Conservation (phyloP, 2,329 filamentous ascomycete species). For the Xylariaceae sp. region DNA sequence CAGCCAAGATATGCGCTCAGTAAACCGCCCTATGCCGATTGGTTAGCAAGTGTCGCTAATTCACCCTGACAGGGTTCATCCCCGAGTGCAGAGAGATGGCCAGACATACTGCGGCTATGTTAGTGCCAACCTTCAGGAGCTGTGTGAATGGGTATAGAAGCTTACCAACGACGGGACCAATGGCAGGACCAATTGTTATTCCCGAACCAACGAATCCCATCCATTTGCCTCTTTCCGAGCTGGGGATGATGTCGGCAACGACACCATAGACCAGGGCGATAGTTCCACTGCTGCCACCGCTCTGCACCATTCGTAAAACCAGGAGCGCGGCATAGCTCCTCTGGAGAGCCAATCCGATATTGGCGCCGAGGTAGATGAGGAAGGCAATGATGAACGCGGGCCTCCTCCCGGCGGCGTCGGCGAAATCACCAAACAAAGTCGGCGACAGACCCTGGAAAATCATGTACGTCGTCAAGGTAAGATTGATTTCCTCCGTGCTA, state of each 20-base stretch:
- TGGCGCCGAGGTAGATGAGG: conserved; percentile 51
- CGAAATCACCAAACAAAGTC: conserved; percentile 55
- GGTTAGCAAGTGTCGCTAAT: conserved; percentile 47
- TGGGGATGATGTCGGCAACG: conserved; percentile 65
- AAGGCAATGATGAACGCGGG: conserved; percentile 56
- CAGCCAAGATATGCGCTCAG: conserved; percentile 59
- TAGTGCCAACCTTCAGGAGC: conserved; percentile 1
- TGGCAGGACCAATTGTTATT: conserved; percentile 48
- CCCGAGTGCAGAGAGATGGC: not conserved
- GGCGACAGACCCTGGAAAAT: conserved; percentile 59
- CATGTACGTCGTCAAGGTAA: conserved; percentile 56
- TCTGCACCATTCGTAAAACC: conserved; percentile 57
- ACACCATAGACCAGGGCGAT: conserved; percentile 67
- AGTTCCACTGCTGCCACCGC: conserved; percentile 59
- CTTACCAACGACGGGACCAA: conserved; percentile 28
- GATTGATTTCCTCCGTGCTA: conserved; percentile 39
- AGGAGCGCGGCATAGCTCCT: conserved; percentile 52
- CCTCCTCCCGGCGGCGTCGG: conserved; percentile 55
- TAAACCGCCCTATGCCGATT: conserved; percentile 45
- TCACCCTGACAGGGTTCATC: not conserved
- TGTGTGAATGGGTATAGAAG: not conserved
- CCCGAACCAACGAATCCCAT: conserved; percentile 61
- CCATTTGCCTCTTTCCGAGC: conserved; percentile 64
- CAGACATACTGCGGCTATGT: conserved; percentile 13
- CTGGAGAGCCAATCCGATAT: conserved; percentile 55